Evolutionary conservation across 116 monocot species (phyloP).

Genomic region (Trichopus zeylanicus): DNA sequence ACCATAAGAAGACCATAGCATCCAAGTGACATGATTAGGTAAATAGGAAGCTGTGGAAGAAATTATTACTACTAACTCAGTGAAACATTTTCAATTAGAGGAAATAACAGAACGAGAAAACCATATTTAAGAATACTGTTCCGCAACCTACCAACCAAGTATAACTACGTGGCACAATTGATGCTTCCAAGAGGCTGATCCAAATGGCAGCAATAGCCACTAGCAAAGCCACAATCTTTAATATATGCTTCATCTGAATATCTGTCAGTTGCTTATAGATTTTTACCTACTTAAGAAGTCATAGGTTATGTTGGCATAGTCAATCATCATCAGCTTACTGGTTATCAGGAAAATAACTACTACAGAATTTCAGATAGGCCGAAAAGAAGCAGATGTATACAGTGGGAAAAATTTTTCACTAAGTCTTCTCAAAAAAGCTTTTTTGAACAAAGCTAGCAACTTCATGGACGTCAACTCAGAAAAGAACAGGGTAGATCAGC

Average conservation of each 20-base stretch:
- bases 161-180: constrained; percentile 54
- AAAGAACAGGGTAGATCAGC: too few species aligned
- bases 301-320: not conserved
- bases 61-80: not conserved
- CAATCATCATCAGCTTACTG: not conserved
- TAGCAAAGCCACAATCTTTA: constrained; percentile 61
- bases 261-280: not conserved
- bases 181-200: constrained; percentile 54
- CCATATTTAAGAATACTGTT: not conserved
- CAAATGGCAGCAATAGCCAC: constrained; percentile 52
- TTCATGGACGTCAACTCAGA: too few species aligned
- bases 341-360: not conserved
- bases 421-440: too few species aligned
- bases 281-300: not conserved
- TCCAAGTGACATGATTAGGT: constrained; percentile 61
- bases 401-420: too few species aligned
- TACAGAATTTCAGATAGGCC: too few species aligned
- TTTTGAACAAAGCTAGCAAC: too few species aligned
- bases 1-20: constrained; percentile 97
- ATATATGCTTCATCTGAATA: constrained; percentile 78
- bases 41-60: constrained; percentile 65
- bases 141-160: constrained; percentile 74
- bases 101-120: not conserved
- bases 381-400: too few species aligned
- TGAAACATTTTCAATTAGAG: not conserved